These are phyloP conservation scores for Skeletonema costatum DNA, from an alignment of 108 stramenopile species.

Conservation along the genomic window DNA sequence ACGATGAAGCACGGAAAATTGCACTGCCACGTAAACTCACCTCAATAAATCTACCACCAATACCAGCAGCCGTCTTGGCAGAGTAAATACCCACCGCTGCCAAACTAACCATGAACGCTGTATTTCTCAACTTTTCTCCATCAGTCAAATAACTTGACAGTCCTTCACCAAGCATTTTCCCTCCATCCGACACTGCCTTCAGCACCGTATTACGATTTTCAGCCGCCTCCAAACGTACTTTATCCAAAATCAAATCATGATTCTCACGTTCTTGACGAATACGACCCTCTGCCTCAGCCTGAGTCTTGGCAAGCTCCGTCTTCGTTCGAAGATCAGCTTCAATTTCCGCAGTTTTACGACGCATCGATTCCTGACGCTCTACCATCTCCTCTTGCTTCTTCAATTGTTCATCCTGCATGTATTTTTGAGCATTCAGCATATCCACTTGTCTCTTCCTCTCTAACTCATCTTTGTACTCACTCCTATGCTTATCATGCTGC, in stretches of 20 bases:
- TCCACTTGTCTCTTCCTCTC: conserved; percentile 97
- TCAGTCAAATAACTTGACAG: conserved; percentile 84
- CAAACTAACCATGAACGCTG: conserved; percentile 89
- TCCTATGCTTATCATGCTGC: conserved; percentile 90
- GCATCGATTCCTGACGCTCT: conserved; percentile 93
- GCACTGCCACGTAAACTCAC: conserved; percentile 11
- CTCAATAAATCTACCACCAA: conserved; percentile 94
- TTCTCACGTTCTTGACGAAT: conserved; percentile 96
- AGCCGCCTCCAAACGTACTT: conserved; percentile 81
- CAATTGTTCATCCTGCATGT: conserved; percentile 95
- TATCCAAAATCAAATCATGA: conserved; percentile 94
- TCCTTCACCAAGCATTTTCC: conserved; percentile 88
- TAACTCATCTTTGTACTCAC: conserved; percentile 93
- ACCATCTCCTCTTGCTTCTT: conserved; percentile 97
- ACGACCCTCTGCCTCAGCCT: conserved; percentile 94
- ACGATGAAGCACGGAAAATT: neutral
- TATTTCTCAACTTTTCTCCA: conserved; percentile 91
- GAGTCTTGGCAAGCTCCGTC: conserved; percentile 89
- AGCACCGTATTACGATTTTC: conserved; percentile 93
- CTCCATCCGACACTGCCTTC: conserved; percentile 91
- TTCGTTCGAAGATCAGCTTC: conserved; percentile 93
- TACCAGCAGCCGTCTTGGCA: conserved; percentile 87
- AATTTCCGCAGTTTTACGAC: conserved; percentile 96
- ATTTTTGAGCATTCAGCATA: conserved; percentile 94
- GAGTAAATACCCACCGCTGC: conserved; percentile 94